phyloP scores from a whole-genome alignment of 164 flowering plant genomes.

The Vitis rotundifolia region DNA sequence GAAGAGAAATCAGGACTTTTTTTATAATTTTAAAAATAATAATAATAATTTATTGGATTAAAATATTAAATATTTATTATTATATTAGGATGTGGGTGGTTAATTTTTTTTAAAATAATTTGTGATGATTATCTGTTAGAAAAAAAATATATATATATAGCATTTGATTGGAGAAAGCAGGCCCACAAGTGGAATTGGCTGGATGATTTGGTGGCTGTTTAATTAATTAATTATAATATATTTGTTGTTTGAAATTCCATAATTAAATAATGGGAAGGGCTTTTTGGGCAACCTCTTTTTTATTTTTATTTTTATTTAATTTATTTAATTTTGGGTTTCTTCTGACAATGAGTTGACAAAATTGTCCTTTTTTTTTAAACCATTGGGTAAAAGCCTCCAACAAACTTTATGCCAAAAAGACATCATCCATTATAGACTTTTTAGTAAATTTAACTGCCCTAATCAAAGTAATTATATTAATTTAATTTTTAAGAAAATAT shows the following conservation, averaged over 20 bases:
- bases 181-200: slow-evolving; percentile 25
- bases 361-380: slow-evolving; percentile 6
- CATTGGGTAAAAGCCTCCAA: not conserved
- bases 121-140: slow-evolving; percentile 25
- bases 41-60: not conserved
- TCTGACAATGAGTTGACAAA: not conserved
- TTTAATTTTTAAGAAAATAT: no score
- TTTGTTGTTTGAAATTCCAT: not conserved
- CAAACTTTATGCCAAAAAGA: no score
- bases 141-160: not conserved
- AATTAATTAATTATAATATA: slow-evolving; percentile 6
- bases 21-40: not conserved
- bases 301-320: no score
- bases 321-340: no score
- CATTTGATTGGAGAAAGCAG: slow-evolving; percentile 13
- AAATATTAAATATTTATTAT: not conserved
- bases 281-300: no score
- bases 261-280: not conserved
- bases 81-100: slow-evolving; percentile 20
- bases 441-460: not conserved
- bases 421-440: not conserved
- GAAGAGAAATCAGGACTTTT: not conserved
- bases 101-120: slow-evolving; percentile 1
- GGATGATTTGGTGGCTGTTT: slow-evolving; percentile 16
- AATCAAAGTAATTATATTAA: no score